phyloP scores from a whole-genome alignment of 1,139 yeast genomes.

The Yamadazyma siamensis region DNA sequence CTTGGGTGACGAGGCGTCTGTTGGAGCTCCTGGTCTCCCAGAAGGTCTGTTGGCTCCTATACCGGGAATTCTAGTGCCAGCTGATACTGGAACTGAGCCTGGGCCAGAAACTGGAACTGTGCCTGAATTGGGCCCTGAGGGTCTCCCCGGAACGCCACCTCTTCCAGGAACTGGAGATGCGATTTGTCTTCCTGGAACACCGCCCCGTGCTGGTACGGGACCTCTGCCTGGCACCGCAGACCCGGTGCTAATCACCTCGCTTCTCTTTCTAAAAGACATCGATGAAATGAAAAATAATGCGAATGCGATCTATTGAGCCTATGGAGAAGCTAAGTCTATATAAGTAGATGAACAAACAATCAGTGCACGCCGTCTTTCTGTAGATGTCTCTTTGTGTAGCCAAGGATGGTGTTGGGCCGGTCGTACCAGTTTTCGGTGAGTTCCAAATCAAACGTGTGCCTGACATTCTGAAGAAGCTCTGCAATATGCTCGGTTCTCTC shows the following conservation, averaged over 20 bases:
- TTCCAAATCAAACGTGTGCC: constrained; percentile 19
- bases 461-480: constrained; percentile 23
- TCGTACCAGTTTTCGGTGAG: constrained; percentile 33
- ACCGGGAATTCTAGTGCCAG: constrained; percentile 3
- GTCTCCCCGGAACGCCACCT: constrained; percentile 3
- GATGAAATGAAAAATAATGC: no score
- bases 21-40: constrained; percentile 8
- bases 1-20: constrained; percentile 7
- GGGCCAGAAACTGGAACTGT: constrained; percentile 10
- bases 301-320: no score
- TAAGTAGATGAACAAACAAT: no score
- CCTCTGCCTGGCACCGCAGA: constrained; percentile 16
- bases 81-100: constrained; percentile 8
- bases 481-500: constrained; percentile 25
- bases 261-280: constrained; percentile 73
- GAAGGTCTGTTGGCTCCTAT: constrained; percentile 1
- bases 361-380: no score
- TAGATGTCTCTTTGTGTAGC: constrained; percentile 30
- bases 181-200: constrained; percentile 11
- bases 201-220: constrained; percentile 3
- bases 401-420: constrained; percentile 29
- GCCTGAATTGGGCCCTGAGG: constrained; percentile 8
- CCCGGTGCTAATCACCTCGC: constrained; percentile 48
- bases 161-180: constrained; percentile 5
- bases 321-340: no score